Conservation (phyloP, 179 eudicot species). For the Beta lomatogona region DNA sequence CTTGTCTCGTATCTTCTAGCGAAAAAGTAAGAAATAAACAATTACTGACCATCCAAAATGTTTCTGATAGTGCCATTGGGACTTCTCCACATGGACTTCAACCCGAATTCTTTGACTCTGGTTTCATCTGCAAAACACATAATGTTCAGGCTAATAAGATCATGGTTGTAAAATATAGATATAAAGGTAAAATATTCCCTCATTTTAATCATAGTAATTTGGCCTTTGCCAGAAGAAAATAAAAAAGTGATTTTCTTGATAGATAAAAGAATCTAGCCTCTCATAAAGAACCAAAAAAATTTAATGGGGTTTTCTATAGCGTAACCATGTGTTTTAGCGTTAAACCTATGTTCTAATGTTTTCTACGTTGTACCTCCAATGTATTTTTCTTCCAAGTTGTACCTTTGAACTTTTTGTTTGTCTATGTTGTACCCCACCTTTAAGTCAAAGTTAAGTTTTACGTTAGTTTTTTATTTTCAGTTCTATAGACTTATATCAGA, state of each 20-base stretch:
- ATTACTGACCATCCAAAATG: slow-evolving; percentile 77
- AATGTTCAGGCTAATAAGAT: slow-evolving; percentile 1
- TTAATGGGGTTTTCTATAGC: too few relatives aligned
- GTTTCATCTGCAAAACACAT: slow-evolving; percentile 70
- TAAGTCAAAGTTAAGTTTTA: too few relatives aligned
- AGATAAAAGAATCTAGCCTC: not conserved
- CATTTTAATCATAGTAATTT: not conserved
- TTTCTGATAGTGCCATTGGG: slow-evolving; percentile 99
- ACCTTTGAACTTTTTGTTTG: too few relatives aligned
- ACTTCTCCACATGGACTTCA: slow-evolving; percentile 98
- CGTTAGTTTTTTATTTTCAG: too few relatives aligned
- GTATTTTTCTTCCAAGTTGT: too few relatives aligned
- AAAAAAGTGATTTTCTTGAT: not conserved
- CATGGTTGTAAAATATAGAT: not conserved
- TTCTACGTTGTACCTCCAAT: too few relatives aligned
- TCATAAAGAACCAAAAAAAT: not conserved
- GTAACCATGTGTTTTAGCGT: too few relatives aligned
- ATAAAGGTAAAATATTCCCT: not conserved
- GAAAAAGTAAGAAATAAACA: not conserved
- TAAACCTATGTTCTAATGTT: too few relatives aligned
- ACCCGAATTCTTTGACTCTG: slow-evolving; percentile 89
- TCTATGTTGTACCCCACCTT: too few relatives aligned
- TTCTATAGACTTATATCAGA: too few relatives aligned
- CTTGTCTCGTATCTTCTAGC: not conserved
- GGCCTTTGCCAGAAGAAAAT: not conserved